A percentile compares a stretch with the other conserved stretches of the same genome.
Evolutionary conservation across 129 eudicot genomes (phyloP).

Genomic region (Oenanthe sinensis): DNA sequence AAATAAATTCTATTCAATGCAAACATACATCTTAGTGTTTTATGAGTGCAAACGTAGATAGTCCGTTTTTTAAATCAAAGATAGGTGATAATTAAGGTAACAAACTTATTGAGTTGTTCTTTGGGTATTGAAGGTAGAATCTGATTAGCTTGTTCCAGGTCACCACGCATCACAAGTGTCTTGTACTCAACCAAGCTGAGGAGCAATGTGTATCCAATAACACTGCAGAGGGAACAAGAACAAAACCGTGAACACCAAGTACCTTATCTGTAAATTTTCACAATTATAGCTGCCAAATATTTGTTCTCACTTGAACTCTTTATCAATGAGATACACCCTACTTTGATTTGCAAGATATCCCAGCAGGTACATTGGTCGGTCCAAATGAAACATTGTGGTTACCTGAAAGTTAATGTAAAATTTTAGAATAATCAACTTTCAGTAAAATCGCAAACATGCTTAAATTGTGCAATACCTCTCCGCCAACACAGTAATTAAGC

Average conservation of each 20-base stretch:
- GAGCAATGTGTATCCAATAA: slow-evolving; percentile 82
- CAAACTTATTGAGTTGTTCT: slow-evolving; percentile 82
- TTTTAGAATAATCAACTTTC: neutral
- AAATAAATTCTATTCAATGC: neutral
- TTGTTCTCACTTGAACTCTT: slow-evolving; percentile 91
- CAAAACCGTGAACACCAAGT: slow-evolving; percentile 13
- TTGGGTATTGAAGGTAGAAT: slow-evolving; percentile 79
- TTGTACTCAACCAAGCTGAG: slow-evolving; percentile 97
- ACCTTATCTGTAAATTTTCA: slow-evolving; percentile 4
- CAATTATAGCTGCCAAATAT: slow-evolving; percentile 1
- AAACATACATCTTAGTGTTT: neutral
- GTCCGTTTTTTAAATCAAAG: neutral
- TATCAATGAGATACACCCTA: slow-evolving; percentile 89
- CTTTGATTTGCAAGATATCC: slow-evolving; percentile 97
- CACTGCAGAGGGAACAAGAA: slow-evolving; percentile 37
- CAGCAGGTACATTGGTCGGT: slow-evolving; percentile 94
- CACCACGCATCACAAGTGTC: slow-evolving; percentile 99
- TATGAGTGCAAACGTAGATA: neutral
- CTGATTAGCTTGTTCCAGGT: slow-evolving; percentile 75
- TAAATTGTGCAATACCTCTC: slow-evolving; percentile 58
- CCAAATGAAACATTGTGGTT: slow-evolving; percentile 98
- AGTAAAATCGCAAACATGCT: neutral
- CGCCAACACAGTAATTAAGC: slow-evolving; percentile 98
- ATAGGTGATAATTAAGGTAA: neutral
- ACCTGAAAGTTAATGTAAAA: slow-evolving; percentile 43